Conservation (phyloP, 331 rosid species). For the Quercus tomentella region DNA sequence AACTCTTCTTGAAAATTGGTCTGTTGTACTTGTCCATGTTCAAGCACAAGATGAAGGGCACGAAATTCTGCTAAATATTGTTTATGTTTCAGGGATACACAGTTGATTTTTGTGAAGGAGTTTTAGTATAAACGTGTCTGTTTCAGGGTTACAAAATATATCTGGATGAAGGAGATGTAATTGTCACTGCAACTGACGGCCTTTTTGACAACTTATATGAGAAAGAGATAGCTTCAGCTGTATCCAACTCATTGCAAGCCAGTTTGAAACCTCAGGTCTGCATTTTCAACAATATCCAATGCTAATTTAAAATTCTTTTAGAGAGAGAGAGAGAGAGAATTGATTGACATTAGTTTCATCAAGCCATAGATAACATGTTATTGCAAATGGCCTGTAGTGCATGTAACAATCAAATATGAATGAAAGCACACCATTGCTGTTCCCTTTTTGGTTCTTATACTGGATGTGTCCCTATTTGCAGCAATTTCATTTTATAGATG, state of each 20-base stretch:
- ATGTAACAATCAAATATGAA: neutral
- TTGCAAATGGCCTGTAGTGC: neutral
- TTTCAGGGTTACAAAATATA: slow-evolving; percentile 59
- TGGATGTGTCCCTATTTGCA: neutral
- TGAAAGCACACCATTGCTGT: neutral
- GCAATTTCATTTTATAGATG: neutral
- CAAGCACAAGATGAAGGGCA: neutral
- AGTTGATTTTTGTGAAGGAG: neutral
- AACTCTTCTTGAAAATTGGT: neutral
- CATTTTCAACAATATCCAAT: neutral
- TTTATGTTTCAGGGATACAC: neutral
- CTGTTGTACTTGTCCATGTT: neutral
- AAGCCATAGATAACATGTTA: neutral
- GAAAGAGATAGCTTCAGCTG: slow-evolving; percentile 55
- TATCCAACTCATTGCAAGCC: slow-evolving; percentile 42
- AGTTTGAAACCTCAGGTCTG: slow-evolving; percentile 56
- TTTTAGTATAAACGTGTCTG: neutral
- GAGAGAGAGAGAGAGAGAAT: neutral
- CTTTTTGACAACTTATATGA: slow-evolving; percentile 79
- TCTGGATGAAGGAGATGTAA: slow-evolving; percentile 66
- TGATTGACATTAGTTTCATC: no score
- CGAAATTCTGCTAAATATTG: neutral
- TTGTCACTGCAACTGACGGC: slow-evolving; percentile 71
- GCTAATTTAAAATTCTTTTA: slow-evolving; percentile 9
- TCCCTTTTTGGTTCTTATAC: neutral